Base-by-base conservation (phyloP, 305 asterid genomes). In the Fraxinus paxiana region DNA sequence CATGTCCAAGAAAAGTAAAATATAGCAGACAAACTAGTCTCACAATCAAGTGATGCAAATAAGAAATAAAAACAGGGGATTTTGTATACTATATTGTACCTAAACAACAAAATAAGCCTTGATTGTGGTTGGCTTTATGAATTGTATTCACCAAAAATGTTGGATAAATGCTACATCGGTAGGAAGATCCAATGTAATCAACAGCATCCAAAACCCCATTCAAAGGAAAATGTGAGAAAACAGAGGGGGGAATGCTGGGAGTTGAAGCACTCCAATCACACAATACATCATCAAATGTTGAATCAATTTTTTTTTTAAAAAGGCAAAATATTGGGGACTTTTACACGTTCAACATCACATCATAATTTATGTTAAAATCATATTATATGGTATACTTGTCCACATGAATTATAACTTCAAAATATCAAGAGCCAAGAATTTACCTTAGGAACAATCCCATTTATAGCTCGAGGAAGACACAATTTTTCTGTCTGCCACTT, bases 381-480 rank as follows among this genome's bases (percentile, higher is more conserved):
- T 43, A 12, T 38, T 33, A 77, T 79, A 73, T 15, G 34, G 77
- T 80, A 74, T 30, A 46, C 70, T 28, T 34, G 77, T 69, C 70
- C 35, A 31, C 76, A 79, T 26, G 76, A 33, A 46, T 79, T 59
- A 76, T 20, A 71, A 54, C 22, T 69, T 75, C 77, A 13, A 56
- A 38, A 65, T 75, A 73, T 31, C 34, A 75, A 74, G 34, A 46
- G 20, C 37, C 43, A 70, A 34, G 79, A 28, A 63, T 80, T 80
- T 83, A 96, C 99, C 98, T 88, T 92, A 73, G 99, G 99, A 74
- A 96, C 99, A 82, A 94, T 88, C 81, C 99, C 99, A 81, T 92
- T 85, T 75, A 89, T 92, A 82, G 99, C 97, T 71, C 9, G 89
- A 83, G 99, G 97, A 86, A 96, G 97, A 80, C 80, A 83, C 59